A percentile compares a stretch with the other conserved stretches of the same genome.
Evolutionary conservation across 2,329 filamentous ascomycete genomes (phyloP).

Genomic region (Penicillium sp.): DNA sequence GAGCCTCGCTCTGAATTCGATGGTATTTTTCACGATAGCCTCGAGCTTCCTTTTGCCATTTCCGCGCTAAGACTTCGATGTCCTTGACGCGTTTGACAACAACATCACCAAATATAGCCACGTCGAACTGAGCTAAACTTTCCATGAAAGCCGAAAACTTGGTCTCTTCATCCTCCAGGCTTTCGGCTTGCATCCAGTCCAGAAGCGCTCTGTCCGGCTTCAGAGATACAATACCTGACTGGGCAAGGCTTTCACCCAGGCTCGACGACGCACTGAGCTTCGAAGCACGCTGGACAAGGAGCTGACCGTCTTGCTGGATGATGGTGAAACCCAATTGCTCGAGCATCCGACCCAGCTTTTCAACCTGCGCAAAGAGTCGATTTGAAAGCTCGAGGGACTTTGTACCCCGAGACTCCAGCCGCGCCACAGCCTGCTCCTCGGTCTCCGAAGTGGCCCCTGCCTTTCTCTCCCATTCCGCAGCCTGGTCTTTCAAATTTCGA

Average conservation of each 20-base stretch:
- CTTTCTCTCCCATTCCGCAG: conserved; percentile 66
- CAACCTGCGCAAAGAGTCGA: conserved; percentile 76
- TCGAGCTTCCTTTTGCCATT: conserved; percentile 85
- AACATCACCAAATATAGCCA: conserved; percentile 79
- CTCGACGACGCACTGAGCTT: conserved; percentile 47
- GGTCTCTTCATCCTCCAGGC: conserved; percentile 63
- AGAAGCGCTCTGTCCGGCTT: conserved; percentile 67
- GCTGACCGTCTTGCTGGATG: conserved; percentile 66
- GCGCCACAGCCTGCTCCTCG: conserved; percentile 42
- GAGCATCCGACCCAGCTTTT: conserved; percentile 76
- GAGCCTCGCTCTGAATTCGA: conserved; percentile 73
- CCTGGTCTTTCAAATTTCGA: conserved; percentile 72
- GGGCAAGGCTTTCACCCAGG: conserved; percentile 35
- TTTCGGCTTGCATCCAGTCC: conserved; percentile 74
- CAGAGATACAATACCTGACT: conserved; percentile 37
- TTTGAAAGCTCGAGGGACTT: conserved; percentile 82
- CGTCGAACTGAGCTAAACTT: conserved; percentile 72
- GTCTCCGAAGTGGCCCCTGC: conserved; percentile 30
- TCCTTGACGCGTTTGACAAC: conserved; percentile 89
- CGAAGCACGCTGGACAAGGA: conserved; percentile 70
- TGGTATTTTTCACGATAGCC: conserved; percentile 86
- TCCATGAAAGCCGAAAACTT: conserved; percentile 74
- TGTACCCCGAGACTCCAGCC: conserved; percentile 67
- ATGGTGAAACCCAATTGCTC: conserved; percentile 85
- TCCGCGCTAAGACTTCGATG: conserved; percentile 86